Evolutionary conservation across 1,139 yeast species (phyloP).

Genomic region (Candida pseudocylindracea): DNA sequence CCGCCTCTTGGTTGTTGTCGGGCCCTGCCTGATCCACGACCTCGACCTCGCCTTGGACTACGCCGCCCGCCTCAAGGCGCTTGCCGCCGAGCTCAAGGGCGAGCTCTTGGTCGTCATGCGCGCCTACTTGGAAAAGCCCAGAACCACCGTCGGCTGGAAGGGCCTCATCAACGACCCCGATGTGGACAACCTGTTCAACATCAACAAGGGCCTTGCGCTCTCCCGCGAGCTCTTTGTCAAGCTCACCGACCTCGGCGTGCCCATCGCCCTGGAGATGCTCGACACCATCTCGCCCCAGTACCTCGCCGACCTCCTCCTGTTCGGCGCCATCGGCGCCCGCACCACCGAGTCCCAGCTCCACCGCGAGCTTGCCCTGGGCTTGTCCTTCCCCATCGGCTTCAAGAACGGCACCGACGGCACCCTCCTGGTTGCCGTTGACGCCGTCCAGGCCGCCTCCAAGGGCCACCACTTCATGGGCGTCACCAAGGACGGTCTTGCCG

Average conservation of each 20-base stretch:
- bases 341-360: slow-evolving; percentile 97
- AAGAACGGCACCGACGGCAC: slow-evolving; percentile 97
- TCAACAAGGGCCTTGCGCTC: slow-evolving; percentile 81
- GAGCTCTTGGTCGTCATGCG: slow-evolving; percentile 84
- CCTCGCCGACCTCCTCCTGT: slow-evolving; percentile 72
- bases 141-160: slow-evolving; percentile 99
- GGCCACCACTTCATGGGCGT: slow-evolving; percentile 95
- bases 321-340: slow-evolving; percentile 98
- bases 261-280: slow-evolving; percentile 94
- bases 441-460: slow-evolving; percentile 77
- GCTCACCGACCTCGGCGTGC: slow-evolving; percentile 53
- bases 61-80: slow-evolving; percentile 43
- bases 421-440: slow-evolving; percentile 82
- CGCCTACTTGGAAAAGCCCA: slow-evolving; percentile 93
- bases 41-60: slow-evolving; percentile 76
- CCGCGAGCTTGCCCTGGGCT: slow-evolving; percentile 90
- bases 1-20: slow-evolving; percentile 65
- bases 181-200: slow-evolving; percentile 77
- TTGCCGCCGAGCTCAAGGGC: slow-evolving; percentile 44
- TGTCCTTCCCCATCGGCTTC: slow-evolving; percentile 96
- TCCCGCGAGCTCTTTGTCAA: slow-evolving; percentile 75
- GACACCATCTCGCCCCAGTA: slow-evolving; percentile 98
- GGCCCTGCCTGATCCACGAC: slow-evolving; percentile 96
- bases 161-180: slow-evolving; percentile 96
- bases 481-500: slow-evolving; percentile 90